phyloP scores from a whole-genome alignment of 1,139 yeast genomes.

The Geotrichum candidum region DNA sequence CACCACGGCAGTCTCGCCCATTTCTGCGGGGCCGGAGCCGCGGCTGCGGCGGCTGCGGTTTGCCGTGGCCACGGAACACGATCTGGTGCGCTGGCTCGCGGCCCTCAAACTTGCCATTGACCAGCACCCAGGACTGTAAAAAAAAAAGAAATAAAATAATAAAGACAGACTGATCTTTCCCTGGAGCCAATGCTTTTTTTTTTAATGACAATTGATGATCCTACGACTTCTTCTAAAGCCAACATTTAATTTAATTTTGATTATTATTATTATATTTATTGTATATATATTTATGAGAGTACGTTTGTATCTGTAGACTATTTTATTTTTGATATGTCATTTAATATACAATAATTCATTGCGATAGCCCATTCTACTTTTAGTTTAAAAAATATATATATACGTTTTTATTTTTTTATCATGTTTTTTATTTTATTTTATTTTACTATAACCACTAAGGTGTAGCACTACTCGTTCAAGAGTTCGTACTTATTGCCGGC shows the following conservation, averaged over 20 bases:
- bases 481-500: constrained; percentile 30
- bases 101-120: constrained; percentile 36
- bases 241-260: not conserved
- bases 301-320: not conserved
- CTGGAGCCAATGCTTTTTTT: not conserved
- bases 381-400: too few relatives aligned
- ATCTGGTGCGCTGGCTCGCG: constrained; percentile 47
- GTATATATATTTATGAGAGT: not conserved
- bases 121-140: not conserved
- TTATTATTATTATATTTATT: not conserved
- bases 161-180: too few relatives aligned
- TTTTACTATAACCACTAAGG: not conserved
- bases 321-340: not conserved
- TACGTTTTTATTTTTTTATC: not conserved
- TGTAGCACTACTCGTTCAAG: constrained; percentile 24
- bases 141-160: too few relatives aligned
- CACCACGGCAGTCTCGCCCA: too few relatives aligned
- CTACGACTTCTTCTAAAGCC: not conserved
- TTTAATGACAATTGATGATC: not conserved
- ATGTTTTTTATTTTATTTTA: not conserved
- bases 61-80: constrained; percentile 44
- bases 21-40: too few relatives aligned
- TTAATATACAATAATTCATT: too few relatives aligned
- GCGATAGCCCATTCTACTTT: too few relatives aligned
- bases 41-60: constrained; percentile 36